phyloP scores from a whole-genome alignment of 2,329 filamentous ascomycete species.

The Triangularia verruculosa region DNA sequence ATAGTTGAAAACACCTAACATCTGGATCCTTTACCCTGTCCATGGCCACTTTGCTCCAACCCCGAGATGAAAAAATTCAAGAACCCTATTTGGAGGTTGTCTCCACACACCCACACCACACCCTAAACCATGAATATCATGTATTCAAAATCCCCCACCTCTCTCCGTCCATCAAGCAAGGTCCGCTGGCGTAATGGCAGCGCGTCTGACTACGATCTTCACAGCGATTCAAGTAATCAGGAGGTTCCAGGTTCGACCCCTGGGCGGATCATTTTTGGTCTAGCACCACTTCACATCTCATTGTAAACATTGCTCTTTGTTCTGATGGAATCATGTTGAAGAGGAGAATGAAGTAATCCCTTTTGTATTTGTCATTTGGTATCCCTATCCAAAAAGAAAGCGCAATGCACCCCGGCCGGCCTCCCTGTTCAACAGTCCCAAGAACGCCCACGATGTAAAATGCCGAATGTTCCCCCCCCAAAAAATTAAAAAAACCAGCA shows the following conservation, averaged over 20 bases:
- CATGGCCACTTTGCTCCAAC: not conserved
- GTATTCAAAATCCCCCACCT: not conserved
- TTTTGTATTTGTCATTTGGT: not conserved
- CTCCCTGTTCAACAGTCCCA: not conserved
- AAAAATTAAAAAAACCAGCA: not conserved
- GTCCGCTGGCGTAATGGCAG: slow-evolving; percentile 13
- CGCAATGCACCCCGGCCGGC: not conserved
- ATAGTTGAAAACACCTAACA: too few relatives aligned
- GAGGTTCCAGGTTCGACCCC: slow-evolving; percentile 12
- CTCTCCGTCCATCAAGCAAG: not conserved
- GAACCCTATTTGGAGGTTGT: not conserved
- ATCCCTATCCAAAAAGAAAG: not conserved
- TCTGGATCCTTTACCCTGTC: not conserved
- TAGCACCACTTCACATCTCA: not conserved
- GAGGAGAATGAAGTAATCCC: not conserved
- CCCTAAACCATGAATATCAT: not conserved
- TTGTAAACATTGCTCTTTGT: too few relatives aligned
- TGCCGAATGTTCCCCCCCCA: not conserved
- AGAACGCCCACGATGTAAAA: not conserved
- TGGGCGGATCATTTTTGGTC: slow-evolving; percentile 9
- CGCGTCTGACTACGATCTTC: slow-evolving; percentile 8
- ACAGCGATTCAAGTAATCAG: slow-evolving; percentile 5
- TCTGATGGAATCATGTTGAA: not conserved
- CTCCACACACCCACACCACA: not conserved
- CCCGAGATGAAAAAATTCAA: not conserved